These are phyloP conservation scores for Pouteria campechiana DNA, from an alignment of 179 eudicot species.

Conservation along the genomic window DNA sequence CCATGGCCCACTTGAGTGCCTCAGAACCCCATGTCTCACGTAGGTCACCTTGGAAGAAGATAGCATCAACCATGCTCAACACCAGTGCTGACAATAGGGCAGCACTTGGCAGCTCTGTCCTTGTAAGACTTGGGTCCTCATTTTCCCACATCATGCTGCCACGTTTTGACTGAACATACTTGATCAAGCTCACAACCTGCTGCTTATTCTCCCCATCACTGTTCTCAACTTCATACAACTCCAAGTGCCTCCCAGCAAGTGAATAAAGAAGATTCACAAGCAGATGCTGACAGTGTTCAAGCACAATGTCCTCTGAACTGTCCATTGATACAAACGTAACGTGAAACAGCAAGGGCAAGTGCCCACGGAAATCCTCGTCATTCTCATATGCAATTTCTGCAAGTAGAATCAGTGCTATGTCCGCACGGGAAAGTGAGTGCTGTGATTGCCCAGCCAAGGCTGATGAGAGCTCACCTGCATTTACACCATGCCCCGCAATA, in stretches of 20 bases:
- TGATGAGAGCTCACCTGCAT: slow-evolving; percentile 92
- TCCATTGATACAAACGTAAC: slow-evolving; percentile 98
- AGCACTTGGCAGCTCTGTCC: slow-evolving; percentile 90
- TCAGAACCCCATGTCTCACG: slow-evolving; percentile 98
- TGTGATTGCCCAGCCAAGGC: slow-evolving; percentile 98
- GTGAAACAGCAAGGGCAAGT: slow-evolving; percentile 87
- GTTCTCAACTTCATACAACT: slow-evolving; percentile 88
- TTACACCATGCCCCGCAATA: slow-evolving; percentile 57
- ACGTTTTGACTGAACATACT: slow-evolving; percentile 93
- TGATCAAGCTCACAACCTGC: slow-evolving; percentile 91
- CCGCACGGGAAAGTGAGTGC: slow-evolving; percentile 90
- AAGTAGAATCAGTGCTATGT: slow-evolving; percentile 86
- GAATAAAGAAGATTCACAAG: slow-evolving; percentile 90
- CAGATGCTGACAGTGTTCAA: slow-evolving; percentile 95
- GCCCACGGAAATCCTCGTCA: slow-evolving; percentile 95
- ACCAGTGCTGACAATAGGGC: slow-evolving; percentile 94
- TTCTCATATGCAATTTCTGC: slow-evolving; percentile 99
- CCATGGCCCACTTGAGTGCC: slow-evolving; percentile 99
- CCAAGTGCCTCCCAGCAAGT: slow-evolving; percentile 92
- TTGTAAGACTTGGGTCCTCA: slow-evolving; percentile 80
- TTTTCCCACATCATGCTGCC: slow-evolving; percentile 99
- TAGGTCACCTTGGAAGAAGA: slow-evolving; percentile 94
- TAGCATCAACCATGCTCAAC: slow-evolving; percentile 98
- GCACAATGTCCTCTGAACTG: slow-evolving; percentile 95
- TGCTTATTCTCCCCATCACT: slow-evolving; percentile 97